phyloP scores from a whole-genome alignment of 306 rosid genomes.

The Aeschynomene evenia region DNA sequence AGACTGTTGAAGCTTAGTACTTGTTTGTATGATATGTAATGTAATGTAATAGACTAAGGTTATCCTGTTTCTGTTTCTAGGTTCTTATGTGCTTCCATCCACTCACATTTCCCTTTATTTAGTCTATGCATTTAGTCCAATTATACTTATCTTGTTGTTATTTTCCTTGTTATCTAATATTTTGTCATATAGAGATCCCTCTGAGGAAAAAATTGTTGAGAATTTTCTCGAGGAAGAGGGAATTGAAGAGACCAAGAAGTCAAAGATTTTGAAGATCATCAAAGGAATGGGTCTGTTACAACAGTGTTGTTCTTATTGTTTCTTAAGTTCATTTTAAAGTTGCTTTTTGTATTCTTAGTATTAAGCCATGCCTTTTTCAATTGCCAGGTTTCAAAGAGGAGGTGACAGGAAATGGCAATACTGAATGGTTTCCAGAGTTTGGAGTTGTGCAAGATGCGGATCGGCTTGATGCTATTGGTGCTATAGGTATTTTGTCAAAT shows the following conservation, averaged over 20 bases:
- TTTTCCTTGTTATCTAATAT: background rate
- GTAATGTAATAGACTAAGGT: background rate
- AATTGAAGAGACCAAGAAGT: constrained; percentile 57
- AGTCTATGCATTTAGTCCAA: background rate
- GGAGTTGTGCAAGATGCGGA: constrained; percentile 94
- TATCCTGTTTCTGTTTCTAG: background rate
- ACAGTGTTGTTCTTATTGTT: background rate
- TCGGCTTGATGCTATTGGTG: constrained; percentile 96
- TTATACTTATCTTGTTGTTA: background rate
- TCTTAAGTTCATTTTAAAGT: background rate
- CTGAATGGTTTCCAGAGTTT: constrained; percentile 62
- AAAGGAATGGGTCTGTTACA: constrained; percentile 73
- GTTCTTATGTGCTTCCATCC: background rate
- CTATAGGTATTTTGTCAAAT: constrained; percentile 61
- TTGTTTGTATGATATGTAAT: background rate
- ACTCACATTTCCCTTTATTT: background rate
- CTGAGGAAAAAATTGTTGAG: constrained; percentile 64
- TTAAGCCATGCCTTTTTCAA: background rate
- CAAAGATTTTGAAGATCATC: constrained; percentile 53
- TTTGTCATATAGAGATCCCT: constrained; percentile 59
- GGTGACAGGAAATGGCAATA: constrained; percentile 49
- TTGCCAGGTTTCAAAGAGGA: constrained; percentile 88
- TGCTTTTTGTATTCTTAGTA: background rate
- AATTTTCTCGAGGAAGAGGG: constrained; percentile 72
- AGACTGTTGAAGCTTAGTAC: background rate